Conservation (phyloP, 129 eudicot species). For the Lactuca saligna region DNA sequence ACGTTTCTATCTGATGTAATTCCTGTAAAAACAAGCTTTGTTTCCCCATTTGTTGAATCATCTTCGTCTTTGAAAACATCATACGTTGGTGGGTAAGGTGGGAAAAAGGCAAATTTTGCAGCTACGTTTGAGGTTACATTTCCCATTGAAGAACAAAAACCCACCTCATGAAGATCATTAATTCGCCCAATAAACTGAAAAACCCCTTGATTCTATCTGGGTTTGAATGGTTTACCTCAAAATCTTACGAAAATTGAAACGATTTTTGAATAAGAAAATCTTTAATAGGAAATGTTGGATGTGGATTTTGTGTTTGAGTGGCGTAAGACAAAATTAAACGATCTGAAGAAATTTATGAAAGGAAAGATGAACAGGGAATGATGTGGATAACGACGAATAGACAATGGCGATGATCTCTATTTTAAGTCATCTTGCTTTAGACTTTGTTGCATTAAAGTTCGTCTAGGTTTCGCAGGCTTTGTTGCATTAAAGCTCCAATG, state of each 20-base stretch:
- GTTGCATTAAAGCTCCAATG: constrained; percentile 38
- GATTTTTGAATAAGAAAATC: constrained; percentile 1
- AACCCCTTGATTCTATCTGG: constrained; percentile 18
- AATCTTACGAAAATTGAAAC: constrained; percentile 5
- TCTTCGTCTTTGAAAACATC: constrained; percentile 64
- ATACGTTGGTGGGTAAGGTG: constrained; percentile 94
- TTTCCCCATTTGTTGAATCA: constrained; percentile 40
- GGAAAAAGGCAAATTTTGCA: constrained; percentile 91
- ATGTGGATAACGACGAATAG: background rate
- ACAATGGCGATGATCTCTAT: constrained; percentile 34
- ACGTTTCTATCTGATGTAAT: constrained; percentile 79
- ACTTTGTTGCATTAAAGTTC: constrained; percentile 10
- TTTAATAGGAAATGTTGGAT: background rate
- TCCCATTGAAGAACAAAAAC: constrained; percentile 60
- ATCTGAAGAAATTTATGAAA: constrained; percentile 3
- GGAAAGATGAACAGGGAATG: background rate
- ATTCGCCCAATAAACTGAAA: constrained; percentile 7
- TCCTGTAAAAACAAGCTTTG: constrained; percentile 56
- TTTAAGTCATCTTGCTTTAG: constrained; percentile 12
- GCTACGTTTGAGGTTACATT: constrained; percentile 93
- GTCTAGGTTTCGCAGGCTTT: constrained; percentile 34
- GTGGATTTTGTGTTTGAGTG: background rate
- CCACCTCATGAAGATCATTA: constrained; percentile 45
- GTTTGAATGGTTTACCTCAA: constrained; percentile 12
- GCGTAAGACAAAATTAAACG: background rate